These are phyloP conservation scores for Ammopiptanthus mongolicus DNA, from an alignment of 306 rosid genomes.

Conservation along the genomic window DNA sequence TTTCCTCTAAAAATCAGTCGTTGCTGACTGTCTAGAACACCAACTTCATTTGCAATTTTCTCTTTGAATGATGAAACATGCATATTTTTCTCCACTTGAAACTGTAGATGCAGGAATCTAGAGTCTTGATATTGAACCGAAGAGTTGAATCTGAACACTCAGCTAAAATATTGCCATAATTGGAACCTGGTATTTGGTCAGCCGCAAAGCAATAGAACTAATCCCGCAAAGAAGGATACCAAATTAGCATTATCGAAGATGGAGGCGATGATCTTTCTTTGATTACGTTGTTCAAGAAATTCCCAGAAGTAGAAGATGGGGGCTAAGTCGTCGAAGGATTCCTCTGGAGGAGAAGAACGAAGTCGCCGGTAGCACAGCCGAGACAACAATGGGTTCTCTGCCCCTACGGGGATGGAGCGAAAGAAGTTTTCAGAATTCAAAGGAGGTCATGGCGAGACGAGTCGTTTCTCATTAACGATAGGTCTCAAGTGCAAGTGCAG, in stretches of 20 bases:
- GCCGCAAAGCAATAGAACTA: slow-evolving; percentile 19
- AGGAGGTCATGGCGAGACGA: too few species aligned
- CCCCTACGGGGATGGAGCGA: too few species aligned
- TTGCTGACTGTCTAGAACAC: slow-evolving; percentile 81
- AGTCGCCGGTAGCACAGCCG: too few species aligned
- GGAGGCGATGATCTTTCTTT: too few species aligned
- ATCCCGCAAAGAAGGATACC: background rate
- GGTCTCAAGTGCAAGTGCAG: too few species aligned
- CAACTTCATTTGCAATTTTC: slow-evolving; percentile 70
- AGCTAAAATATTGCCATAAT: slow-evolving; percentile 37
- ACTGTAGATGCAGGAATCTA: slow-evolving; percentile 68
- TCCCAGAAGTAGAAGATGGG: too few species aligned
- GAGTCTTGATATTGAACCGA: slow-evolving; percentile 84
- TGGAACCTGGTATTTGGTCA: slow-evolving; percentile 51
- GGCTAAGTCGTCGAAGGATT: too few species aligned
- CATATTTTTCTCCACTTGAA: slow-evolving; percentile 81
- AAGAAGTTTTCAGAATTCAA: too few species aligned
- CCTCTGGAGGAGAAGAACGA: too few species aligned
- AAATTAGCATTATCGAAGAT: background rate
- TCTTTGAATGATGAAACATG: slow-evolving; percentile 72
- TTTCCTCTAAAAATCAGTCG: slow-evolving; percentile 94
- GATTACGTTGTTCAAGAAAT: too few species aligned
- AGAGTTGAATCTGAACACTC: slow-evolving; percentile 61
- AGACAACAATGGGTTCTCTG: too few species aligned
- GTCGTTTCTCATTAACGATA: too few species aligned